phyloP scores from a whole-genome alignment of 768 basidiomycete species.

The Mycena kentingensis region DNA sequence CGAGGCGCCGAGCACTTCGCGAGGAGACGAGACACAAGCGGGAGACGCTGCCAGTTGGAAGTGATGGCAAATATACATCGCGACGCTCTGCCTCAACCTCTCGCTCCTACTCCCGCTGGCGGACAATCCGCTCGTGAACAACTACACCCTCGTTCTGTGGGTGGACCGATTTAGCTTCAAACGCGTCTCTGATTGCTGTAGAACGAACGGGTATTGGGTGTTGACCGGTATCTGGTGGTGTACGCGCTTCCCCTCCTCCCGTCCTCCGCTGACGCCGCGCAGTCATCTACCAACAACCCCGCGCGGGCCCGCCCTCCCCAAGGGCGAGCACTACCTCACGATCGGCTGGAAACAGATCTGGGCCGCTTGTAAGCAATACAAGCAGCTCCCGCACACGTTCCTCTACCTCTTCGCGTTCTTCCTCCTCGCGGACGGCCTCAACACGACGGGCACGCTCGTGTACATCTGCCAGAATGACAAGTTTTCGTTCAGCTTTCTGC shows the following conservation, averaged over 20 bases:
- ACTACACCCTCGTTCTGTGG: slow-evolving; percentile 72
- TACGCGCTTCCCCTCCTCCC: slow-evolving; percentile 35
- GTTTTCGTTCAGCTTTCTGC: slow-evolving; percentile 78
- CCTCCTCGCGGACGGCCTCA: slow-evolving; percentile 78
- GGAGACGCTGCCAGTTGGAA: too few species aligned
- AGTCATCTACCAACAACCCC: slow-evolving; percentile 86
- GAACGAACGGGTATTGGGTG: slow-evolving; percentile 78
- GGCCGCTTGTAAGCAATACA: slow-evolving; percentile 73
- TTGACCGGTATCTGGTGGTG: slow-evolving; percentile 87
- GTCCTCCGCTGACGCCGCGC: not conserved
- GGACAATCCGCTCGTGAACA: slow-evolving; percentile 64
- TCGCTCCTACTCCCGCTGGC: slow-evolving; percentile 68
- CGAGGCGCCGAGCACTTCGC: too few species aligned
- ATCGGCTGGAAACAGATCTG: slow-evolving; percentile 93
- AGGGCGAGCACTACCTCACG: slow-evolving; percentile 73
- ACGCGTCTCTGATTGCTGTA: slow-evolving; percentile 26
- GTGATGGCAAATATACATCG: too few species aligned
- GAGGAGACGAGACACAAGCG: too few species aligned
- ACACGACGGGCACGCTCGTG: slow-evolving; percentile 77
- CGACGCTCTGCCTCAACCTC: slow-evolving; percentile 64
- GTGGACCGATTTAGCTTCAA: too few species aligned
- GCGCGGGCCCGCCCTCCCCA: slow-evolving; percentile 81
- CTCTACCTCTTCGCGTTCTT: slow-evolving; percentile 77
- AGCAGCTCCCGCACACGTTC: slow-evolving; percentile 79
- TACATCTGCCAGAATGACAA: slow-evolving; percentile 80